Conservation (phyloP, 805 yeast genomes). For the Limtongia smithiae region DNA sequence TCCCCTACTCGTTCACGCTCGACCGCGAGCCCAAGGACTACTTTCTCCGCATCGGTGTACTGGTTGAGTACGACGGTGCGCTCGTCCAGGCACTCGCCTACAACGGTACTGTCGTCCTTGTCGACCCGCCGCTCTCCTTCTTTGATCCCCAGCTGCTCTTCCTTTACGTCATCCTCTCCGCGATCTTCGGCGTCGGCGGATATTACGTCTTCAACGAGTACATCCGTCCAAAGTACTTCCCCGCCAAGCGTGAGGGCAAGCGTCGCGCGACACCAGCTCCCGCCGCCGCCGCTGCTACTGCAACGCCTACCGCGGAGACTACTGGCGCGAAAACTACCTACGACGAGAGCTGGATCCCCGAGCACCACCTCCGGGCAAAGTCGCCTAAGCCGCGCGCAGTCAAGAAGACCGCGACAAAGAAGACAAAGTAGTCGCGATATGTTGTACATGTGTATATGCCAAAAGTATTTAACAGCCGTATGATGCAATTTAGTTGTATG, state of each 20-base stretch:
- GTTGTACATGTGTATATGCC: not conserved
- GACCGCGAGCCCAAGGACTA: slow-evolving; percentile 29
- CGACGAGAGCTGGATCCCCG: slow-evolving; percentile 47
- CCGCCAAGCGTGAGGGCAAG: slow-evolving; percentile 18
- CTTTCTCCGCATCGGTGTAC: slow-evolving; percentile 20
- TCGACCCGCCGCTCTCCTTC: slow-evolving; percentile 63
- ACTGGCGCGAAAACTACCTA: slow-evolving; percentile 31
- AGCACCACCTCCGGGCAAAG: slow-evolving; percentile 38
- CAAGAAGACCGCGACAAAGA: slow-evolving; percentile 30
- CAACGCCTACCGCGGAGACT: slow-evolving; percentile 22
- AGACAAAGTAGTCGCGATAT: not conserved
- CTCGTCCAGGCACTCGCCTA: slow-evolving; percentile 21
- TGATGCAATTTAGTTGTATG: too few species aligned
- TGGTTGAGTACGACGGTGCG: slow-evolving; percentile 27
- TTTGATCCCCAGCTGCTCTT: slow-evolving; percentile 57
- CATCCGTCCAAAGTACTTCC: slow-evolving; percentile 19
- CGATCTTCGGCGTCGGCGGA: slow-evolving; percentile 21
- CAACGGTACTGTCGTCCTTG: slow-evolving; percentile 44
- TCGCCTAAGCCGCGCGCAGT: slow-evolving; percentile 31
- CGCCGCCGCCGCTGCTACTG: slow-evolving; percentile 10
- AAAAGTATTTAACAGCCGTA: too few species aligned
- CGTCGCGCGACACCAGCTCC: slow-evolving; percentile 23
- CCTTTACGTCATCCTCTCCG: slow-evolving; percentile 18
- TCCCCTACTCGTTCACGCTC: slow-evolving; percentile 19
- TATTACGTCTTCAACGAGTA: slow-evolving; percentile 16